Conservation (phyloP, 805 yeast species). For the Candida montana region DNA sequence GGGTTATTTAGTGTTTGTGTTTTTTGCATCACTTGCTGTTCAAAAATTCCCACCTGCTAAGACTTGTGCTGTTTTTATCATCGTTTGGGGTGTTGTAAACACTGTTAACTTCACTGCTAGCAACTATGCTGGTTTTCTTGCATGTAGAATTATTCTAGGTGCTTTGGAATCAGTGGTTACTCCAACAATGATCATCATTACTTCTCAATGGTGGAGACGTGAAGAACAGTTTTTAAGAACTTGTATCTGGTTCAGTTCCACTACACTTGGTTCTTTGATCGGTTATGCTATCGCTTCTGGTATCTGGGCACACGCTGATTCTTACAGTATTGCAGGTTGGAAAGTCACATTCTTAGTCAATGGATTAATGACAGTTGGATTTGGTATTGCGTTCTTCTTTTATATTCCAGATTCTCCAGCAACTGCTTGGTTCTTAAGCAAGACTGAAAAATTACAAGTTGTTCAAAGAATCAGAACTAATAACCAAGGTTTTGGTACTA, state of each 20-base stretch:
- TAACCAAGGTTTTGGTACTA: slow-evolving; percentile 39
- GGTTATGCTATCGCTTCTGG: slow-evolving; percentile 46
- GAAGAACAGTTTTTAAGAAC: slow-evolving; percentile 29
- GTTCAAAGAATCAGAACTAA: slow-evolving; percentile 40
- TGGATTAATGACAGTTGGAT: slow-evolving; percentile 46
- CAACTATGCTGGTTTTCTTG: slow-evolving; percentile 39
- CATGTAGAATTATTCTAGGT: slow-evolving; percentile 44
- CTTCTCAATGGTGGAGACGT: slow-evolving; percentile 18
- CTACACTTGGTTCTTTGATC: slow-evolving; percentile 34
- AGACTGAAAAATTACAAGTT: slow-evolving; percentile 35
- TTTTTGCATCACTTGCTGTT: slow-evolving; percentile 37
- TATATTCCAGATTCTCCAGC: slow-evolving; percentile 45
- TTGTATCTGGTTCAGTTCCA: slow-evolving; percentile 27
- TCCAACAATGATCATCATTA: slow-evolving; percentile 20
- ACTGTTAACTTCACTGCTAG: slow-evolving; percentile 35
- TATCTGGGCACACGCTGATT: slow-evolving; percentile 17
- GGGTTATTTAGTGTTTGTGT: slow-evolving; percentile 48
- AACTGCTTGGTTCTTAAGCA: slow-evolving; percentile 33
- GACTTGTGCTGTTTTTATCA: slow-evolving; percentile 23
- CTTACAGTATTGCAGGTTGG: slow-evolving; percentile 42
- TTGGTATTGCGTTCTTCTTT: slow-evolving; percentile 36
- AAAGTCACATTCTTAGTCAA: slow-evolving; percentile 44
- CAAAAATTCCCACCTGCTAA: slow-evolving; percentile 48
- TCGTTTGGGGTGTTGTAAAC: slow-evolving; percentile 45
- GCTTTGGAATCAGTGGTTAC: slow-evolving; percentile 40